A percentile compares a stretch with the other conserved stretches of the same genome.
Evolutionary conservation across 2,329 filamentous ascomycete genomes (phyloP).

Genomic region (Fusarium torreyae): DNA sequence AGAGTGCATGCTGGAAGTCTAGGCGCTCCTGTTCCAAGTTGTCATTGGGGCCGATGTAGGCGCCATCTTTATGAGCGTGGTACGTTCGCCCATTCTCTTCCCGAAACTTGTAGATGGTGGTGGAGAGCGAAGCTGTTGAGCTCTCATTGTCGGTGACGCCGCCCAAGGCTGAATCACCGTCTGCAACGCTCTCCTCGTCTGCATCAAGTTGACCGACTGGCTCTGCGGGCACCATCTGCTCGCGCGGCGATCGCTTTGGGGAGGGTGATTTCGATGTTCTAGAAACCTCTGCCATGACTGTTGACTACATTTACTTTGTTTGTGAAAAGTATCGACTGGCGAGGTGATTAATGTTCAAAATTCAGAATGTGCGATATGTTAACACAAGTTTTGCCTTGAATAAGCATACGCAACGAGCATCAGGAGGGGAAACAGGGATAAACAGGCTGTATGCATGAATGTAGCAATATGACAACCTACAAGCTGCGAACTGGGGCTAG

Average conservation of each 20-base stretch:
- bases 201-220: constrained; percentile 14
- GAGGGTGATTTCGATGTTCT: not conserved
- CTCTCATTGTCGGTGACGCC: constrained; percentile 9
- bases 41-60: constrained; percentile 29
- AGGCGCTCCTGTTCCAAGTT: constrained; percentile 29
- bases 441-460: not conserved
- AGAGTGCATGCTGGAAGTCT: constrained; percentile 45
- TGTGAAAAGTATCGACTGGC: not conserved
- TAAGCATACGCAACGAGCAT: no score
- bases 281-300: constrained; percentile 1
- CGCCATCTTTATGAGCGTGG: constrained; percentile 47
- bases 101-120: constrained; percentile 41
- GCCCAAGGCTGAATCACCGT: constrained; percentile 17
- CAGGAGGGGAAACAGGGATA: not conserved
- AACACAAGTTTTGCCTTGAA: no score
- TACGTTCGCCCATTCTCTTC: constrained; percentile 50
- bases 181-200: constrained; percentile 8
- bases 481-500: no score
- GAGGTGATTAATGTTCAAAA: no score
- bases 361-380: constrained; percentile 6
- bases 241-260: not conserved
- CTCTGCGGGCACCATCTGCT: constrained; percentile 4
- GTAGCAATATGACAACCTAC: no score
- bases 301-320: not conserved
- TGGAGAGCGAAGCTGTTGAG: constrained; percentile 38